Evolutionary conservation across 305 asterid species (phyloP), one percentile per base, ranked within the genome.

Genomic region (Rubia tinctorum): DNA sequence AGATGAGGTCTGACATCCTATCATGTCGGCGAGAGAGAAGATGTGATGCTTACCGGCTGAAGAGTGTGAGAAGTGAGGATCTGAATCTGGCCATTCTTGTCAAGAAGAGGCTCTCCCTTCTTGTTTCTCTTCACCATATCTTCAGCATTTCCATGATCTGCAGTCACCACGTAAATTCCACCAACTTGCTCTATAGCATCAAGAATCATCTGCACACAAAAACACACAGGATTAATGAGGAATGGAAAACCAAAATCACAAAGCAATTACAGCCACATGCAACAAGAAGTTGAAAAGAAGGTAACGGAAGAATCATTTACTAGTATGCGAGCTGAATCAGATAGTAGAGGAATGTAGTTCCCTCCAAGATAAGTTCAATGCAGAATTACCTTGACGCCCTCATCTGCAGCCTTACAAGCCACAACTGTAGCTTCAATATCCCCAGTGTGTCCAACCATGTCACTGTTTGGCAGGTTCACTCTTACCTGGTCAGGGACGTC

Each of bases 401-500:
- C 91, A 84, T 95, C 99, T 47, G 99, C 98, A 72, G 94, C 93
- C 88, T 92, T 88, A 82, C 99, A 95, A 78, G 95, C 96, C 71
- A 89, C 94, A 69, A 95, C 42, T 12, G 98, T 90, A 69, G 98
- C 98, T 68, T 95, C 86, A 68, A 95, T 90, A 73, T 94, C 98
- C 73, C 99, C 99, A 8, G 99, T 94, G 82, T 94, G 99, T 58
- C 98, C 99, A 83, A 94, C 99, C 99, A 94, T 94, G 84, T 90
- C 99, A 71, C 97, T 4, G 73, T 94, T 94, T 39, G 99, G 99
- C 39, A 95, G 64, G 88, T 95, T 95, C 43, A 95, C 93, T 13
- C 98, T 95, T 47, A 95, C 95, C 99, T 95, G 73, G 47, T 20
- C 15, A 66, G 44, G 58, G 62, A 64, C 13, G 55, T 73, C 47